phyloP scores from a whole-genome alignment of 2,329 filamentous ascomycete species.

The Diaporthe capsici region DNA sequence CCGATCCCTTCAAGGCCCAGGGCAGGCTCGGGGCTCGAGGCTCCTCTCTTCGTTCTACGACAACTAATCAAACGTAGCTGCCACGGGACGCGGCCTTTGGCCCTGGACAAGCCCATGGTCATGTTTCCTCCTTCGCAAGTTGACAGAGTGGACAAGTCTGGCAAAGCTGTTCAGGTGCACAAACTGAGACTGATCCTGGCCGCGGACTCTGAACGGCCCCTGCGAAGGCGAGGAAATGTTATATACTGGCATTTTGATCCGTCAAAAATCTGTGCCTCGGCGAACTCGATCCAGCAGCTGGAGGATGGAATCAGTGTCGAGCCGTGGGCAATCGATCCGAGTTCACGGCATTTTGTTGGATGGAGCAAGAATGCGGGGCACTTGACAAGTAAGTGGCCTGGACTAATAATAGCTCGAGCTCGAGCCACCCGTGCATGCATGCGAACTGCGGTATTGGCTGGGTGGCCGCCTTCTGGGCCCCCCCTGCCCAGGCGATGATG shows the following conservation, averaged over 20 bases:
- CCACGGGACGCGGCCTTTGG: accelerated
- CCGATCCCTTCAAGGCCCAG: neutral
- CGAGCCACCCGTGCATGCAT: neutral
- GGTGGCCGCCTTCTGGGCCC: neutral
- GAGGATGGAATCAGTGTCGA: neutral
- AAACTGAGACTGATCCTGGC: neutral
- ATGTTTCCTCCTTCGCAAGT: neutral
- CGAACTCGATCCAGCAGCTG: neutral
- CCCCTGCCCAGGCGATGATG: neutral
- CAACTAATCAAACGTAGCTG: neutral
- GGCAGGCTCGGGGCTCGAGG: neutral
- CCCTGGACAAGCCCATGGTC: neutral
- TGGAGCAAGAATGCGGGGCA: neutral
- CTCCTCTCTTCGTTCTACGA: neutral
- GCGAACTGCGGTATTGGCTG: too few relatives aligned
- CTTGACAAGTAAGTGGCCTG: neutral
- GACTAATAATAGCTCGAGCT: neutral
- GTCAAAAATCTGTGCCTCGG: neutral
- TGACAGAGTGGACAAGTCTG: neutral
- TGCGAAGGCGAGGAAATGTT: neutral
- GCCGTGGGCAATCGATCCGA: neutral
- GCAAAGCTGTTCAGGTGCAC: neutral
- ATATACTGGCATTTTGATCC: slow-evolving; percentile 2
- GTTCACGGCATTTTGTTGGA: neutral
- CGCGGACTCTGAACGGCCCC: neutral